phyloP scores from a whole-genome alignment of 2,329 filamentous ascomycete species.

The Paraphaeosphaeria minitans region DNA sequence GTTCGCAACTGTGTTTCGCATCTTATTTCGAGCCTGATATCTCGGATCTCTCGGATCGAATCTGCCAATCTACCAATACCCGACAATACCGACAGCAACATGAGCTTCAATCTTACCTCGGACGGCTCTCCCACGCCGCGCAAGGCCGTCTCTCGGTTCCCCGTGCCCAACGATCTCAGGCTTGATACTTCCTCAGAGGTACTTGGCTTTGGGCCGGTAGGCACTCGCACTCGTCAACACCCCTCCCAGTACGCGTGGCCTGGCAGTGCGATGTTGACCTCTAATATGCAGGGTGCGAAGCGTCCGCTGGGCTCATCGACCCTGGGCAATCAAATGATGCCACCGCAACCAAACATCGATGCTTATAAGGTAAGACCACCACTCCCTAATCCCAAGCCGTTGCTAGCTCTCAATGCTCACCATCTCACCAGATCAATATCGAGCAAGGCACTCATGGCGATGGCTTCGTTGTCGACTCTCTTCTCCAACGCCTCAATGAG shows the following conservation, averaged over 20 bases:
- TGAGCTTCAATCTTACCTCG: conserved; percentile 48
- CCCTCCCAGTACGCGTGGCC: conserved; percentile 22
- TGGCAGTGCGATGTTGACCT: conserved; percentile 40
- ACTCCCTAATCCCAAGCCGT: not conserved
- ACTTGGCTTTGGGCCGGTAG: conserved; percentile 40
- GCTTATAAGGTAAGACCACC: conserved; percentile 40
- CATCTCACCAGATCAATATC: conserved; percentile 54
- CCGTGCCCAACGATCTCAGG: conserved; percentile 37
- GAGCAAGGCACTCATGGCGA: conserved; percentile 43
- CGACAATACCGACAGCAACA: conserved; percentile 27
- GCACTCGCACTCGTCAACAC: conserved; percentile 31
- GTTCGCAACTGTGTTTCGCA: conserved; percentile 37
- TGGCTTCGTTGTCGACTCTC: conserved; percentile 60
- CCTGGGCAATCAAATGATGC: conserved; percentile 37
- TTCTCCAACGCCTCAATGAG: conserved; percentile 75
- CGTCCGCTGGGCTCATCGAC: conserved; percentile 46
- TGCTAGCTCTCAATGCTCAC: conserved; percentile 35
- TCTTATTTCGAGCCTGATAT: conserved; percentile 43
- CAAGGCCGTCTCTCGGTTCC: conserved; percentile 40
- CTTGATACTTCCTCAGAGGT: conserved; percentile 43
- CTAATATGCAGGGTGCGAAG: conserved; percentile 45
- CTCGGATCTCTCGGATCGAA: conserved; percentile 40
- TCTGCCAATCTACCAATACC: conserved; percentile 24
- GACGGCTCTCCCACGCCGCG: conserved; percentile 50
- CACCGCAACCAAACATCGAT: conserved; percentile 28